phyloP scores from a whole-genome alignment of 116 monocot genomes.

The Papilionanthe hybrid region DNA sequence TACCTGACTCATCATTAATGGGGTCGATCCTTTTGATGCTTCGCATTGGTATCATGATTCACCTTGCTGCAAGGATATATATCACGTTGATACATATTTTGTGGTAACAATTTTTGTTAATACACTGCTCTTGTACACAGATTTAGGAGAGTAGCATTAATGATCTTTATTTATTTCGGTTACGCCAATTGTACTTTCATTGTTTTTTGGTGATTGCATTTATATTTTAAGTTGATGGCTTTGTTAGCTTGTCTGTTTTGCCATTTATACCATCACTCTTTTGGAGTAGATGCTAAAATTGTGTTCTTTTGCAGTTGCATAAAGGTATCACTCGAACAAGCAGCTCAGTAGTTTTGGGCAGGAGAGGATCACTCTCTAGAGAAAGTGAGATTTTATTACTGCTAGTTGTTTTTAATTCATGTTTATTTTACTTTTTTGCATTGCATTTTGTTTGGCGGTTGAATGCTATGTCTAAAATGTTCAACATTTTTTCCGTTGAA shows the following conservation, averaged over 20 bases:
- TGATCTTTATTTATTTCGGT: background rate
- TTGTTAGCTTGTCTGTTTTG: background rate
- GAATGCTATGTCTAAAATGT: background rate
- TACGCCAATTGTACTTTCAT: background rate
- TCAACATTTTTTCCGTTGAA: background rate
- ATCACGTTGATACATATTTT: background rate
- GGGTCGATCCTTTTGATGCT: background rate
- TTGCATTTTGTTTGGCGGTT: background rate
- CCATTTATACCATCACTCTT: background rate
- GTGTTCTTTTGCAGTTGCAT: constrained; percentile 38
- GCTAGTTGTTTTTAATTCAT: background rate
- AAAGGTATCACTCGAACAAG: constrained; percentile 35
- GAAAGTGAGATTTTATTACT: constrained; percentile 34
- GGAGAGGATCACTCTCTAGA: constrained; percentile 46
- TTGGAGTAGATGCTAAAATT: background rate
- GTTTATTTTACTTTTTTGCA: background rate
- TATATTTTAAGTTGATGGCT: background rate
- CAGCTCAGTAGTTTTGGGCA: constrained; percentile 39
- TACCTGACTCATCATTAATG: background rate
- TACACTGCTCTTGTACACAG: background rate
- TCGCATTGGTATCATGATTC: background rate
- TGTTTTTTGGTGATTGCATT: background rate
- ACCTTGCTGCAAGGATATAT: background rate
- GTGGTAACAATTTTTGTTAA: background rate
- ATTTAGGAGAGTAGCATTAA: background rate